Evolutionary conservation across 2,329 filamentous ascomycete species (phyloP).

Genomic region (Paracoccidioides lutzii): DNA sequence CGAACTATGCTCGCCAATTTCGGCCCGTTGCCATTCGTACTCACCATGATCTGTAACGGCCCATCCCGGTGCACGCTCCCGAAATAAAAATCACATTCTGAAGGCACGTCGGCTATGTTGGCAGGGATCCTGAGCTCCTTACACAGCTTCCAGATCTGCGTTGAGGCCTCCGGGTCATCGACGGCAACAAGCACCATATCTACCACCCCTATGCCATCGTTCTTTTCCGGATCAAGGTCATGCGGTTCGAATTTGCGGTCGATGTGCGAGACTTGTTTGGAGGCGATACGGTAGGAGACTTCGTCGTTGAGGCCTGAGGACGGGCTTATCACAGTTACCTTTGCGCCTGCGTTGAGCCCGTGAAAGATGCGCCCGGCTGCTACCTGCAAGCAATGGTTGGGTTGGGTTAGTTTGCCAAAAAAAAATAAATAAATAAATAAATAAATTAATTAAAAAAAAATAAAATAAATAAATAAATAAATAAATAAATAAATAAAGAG

Average conservation of each 20-base stretch:
- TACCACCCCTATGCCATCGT: slow-evolving; percentile 17
- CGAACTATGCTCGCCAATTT: slow-evolving; percentile 78
- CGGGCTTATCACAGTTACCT: slow-evolving; percentile 75
- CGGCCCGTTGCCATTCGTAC: slow-evolving; percentile 92
- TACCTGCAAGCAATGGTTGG: slow-evolving; percentile 46
- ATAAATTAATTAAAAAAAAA: too few relatives aligned
- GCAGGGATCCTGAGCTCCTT: slow-evolving; percentile 71
- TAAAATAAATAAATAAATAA: too few relatives aligned
- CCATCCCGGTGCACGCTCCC: slow-evolving; percentile 91
- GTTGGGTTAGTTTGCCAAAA: not conserved
- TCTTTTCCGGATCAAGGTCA: slow-evolving; percentile 59
- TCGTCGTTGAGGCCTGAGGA: slow-evolving; percentile 71
- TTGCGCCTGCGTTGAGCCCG: slow-evolving; percentile 86
- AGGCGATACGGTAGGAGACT: slow-evolving; percentile 65
- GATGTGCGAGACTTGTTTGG: slow-evolving; percentile 63
- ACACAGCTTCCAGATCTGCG: slow-evolving; percentile 84
- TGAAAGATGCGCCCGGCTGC: slow-evolving; percentile 89
- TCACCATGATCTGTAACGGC: slow-evolving; percentile 95
- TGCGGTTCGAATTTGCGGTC: slow-evolving; percentile 72
- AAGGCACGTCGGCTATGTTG: slow-evolving; percentile 92
- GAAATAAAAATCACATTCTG: slow-evolving; percentile 98
- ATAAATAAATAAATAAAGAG: too few relatives aligned
- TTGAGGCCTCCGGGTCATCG: slow-evolving; percentile 84
- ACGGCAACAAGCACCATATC: slow-evolving; percentile 90
- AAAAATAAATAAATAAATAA: too few relatives aligned